phyloP scores from a whole-genome alignment of 257 asterid genomes.

The Cruciata laevipes region DNA sequence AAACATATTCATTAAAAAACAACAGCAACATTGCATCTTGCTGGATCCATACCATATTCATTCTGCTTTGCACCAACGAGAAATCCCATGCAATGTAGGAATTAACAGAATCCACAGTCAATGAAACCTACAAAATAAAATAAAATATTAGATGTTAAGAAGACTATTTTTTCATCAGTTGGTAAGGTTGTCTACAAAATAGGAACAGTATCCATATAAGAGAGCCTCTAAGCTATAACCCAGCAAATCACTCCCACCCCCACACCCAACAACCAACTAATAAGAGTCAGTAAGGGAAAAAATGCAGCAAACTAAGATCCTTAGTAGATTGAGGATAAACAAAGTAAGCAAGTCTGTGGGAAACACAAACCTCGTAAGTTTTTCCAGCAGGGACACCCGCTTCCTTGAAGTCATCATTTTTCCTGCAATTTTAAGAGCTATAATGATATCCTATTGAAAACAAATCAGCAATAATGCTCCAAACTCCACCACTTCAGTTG shows the following conservation, averaged over 20 bases:
- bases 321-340: constrained; percentile 6
- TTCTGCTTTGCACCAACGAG: constrained; percentile 84
- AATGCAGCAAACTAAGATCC: neutral
- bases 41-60: constrained; percentile 61
- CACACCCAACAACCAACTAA: neutral
- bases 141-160: neutral
- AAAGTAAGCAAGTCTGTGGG: neutral
- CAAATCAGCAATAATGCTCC: neutral
- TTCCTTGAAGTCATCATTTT: constrained; percentile 70
- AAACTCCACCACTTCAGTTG: neutral
- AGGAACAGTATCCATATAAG: neutral
- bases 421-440: constrained; percentile 33
- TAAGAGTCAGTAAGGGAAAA: neutral
- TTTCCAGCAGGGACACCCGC: constrained; percentile 72
- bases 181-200: neutral
- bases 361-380: constrained; percentile 66
- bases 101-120: constrained; percentile 69
- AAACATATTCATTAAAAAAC: neutral
- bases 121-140: constrained; percentile 44
- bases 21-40: constrained; percentile 13
- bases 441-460: neutral
- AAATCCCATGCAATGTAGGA: constrained; percentile 99
- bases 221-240: neutral
- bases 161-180: neutral
- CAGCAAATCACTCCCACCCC: too few species aligned